Evolutionary conservation across 202 grass and related monocot species (phyloP).

Genomic region (Setaria italica): DNA sequence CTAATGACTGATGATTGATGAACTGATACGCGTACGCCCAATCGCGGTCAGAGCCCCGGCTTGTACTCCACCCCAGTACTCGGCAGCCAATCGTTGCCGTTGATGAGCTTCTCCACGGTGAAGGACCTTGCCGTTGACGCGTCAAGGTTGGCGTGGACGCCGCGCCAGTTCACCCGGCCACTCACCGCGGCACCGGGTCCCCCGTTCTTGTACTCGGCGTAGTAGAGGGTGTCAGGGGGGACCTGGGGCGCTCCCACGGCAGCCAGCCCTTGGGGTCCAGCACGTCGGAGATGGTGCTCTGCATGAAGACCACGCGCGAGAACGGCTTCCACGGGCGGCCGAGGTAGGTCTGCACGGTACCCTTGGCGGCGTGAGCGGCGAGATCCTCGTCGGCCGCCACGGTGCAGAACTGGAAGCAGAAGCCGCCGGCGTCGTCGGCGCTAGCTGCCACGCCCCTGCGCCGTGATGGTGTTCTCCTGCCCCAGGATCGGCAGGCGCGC

Average conservation of each 20-base stretch:
- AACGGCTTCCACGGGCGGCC: neutral
- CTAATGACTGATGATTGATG: no score
- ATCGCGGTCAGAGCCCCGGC: no score
- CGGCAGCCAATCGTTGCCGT: neutral
- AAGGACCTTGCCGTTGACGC: neutral
- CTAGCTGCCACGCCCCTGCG: neutral
- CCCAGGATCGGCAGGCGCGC: neutral
- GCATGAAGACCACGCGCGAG: neutral
- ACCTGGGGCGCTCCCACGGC: neutral
- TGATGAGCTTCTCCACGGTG: neutral
- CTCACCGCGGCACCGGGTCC: neutral
- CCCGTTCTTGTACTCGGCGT: neutral
- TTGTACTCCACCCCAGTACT: neutral
- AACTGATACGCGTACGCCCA: no score
- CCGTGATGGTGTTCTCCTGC: conserved; percentile 1
- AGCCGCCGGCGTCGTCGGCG: neutral
- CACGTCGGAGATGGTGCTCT: neutral
- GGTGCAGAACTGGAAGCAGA: neutral
- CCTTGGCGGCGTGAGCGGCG: neutral
- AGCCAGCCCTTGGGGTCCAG: neutral
- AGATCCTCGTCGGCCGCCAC: neutral
- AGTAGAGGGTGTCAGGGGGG: neutral
- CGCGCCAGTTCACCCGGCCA: neutral
- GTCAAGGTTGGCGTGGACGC: neutral
- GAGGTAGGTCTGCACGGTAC: neutral